Evolutionary conservation across 768 basidiomycete genomes (phyloP).

Genomic region (Xerocomellus amylosporus): DNA sequence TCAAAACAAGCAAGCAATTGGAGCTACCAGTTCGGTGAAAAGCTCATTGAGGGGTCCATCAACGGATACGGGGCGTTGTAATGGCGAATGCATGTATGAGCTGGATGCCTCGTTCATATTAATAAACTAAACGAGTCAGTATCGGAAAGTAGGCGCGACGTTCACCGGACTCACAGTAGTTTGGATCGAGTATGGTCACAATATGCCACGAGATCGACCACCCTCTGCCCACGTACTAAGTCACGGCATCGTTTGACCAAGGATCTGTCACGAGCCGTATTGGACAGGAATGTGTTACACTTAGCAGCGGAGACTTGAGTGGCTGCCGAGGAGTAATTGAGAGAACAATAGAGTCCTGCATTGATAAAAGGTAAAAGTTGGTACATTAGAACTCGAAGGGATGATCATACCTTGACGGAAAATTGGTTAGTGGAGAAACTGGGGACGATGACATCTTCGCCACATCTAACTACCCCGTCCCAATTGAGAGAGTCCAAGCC

Average conservation of each 20-base stretch:
- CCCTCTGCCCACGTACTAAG: background rate
- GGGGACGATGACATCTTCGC: slow-evolving; percentile 39
- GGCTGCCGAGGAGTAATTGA: slow-evolving; percentile 43
- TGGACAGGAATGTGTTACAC: slow-evolving; percentile 44
- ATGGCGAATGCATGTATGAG: background rate
- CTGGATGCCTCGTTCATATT: background rate
- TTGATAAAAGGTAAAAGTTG: background rate
- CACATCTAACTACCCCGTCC: slow-evolving; percentile 50
- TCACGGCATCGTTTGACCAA: slow-evolving; percentile 30
- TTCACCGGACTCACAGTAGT: background rate
- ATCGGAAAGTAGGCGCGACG: background rate
- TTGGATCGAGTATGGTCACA: background rate
- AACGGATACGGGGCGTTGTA: background rate
- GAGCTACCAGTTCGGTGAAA: background rate
- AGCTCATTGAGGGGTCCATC: background rate
- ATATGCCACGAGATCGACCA: background rate
- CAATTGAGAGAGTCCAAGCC: slow-evolving; percentile 52
- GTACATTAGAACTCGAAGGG: background rate
- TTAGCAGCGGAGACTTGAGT: slow-evolving; percentile 35
- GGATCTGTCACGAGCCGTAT: slow-evolving; percentile 61
- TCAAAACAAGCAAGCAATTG: background rate
- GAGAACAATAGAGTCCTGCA: slow-evolving; percentile 58
- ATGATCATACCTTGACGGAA: slow-evolving; percentile 45
- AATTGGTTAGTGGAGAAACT: slow-evolving; percentile 48
- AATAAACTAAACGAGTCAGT: background rate